Evolutionary conservation across 495 filamentous ascomycete species (phyloP), one percentile per base, ranked within the genome.

Genomic region (Aspergillus diversus): DNA sequence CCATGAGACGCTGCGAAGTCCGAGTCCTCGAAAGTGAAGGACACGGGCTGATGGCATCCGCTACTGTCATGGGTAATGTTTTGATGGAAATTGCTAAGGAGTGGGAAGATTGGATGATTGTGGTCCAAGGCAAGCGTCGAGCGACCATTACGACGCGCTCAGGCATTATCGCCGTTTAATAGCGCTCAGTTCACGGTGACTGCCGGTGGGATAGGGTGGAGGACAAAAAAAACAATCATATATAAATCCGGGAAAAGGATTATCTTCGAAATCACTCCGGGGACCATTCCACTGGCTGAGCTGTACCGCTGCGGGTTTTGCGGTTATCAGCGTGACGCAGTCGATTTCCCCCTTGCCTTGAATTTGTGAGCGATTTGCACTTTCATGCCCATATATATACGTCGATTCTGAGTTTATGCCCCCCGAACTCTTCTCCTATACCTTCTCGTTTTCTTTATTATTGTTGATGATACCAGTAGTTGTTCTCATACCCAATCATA

Each of bases 21-120:
- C 81, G 95, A 11, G 84, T 98, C 6, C 80, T 99, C 12, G 90
- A 97, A 63, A 92, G 91, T 6, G 95, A 99, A 73, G 93, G 92
- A 5, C 95, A 99, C 69, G 96, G 96, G 0, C 76, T 99, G 46
- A 99, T 99, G 95, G 95, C 96, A 0, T 94, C 90, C 55, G 94
- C 95, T 7, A 75, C 77, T 16, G 94, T 99, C 27, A 98, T 99
- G 96, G 90, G 92, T 31, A 87, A 87, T 57, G 90, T 98, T 21
- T 73, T 99, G 65, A 96, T 92, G 74, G 95, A 99, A 75, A 95
- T 99, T 68, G 90, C 91, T 35, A 84, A 84, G 48, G 96, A 99
- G 71, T 98, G 94, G 96, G 92, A 95, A 61, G 93, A 97, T 63
- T 97, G 94, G 93, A 87, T 84, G 64, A 83, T 79, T 49, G 78